These are phyloP conservation scores for Holtermanniella nyarrowii DNA, from an alignment of 768 basidiomycete species.

Conservation along the genomic window DNA sequence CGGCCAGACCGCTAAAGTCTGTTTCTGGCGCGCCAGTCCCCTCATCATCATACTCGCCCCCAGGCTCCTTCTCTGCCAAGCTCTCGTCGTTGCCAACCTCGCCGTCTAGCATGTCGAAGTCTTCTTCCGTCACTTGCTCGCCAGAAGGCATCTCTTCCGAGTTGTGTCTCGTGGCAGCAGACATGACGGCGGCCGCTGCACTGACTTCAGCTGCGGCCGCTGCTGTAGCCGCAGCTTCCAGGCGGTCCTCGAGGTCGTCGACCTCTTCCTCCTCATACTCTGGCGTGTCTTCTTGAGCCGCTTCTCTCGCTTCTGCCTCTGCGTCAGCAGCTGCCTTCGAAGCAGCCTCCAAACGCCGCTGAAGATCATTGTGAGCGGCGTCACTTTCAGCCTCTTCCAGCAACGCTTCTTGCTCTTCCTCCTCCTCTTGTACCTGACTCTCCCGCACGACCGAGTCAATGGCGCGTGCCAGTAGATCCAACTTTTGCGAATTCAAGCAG, in stretches of 20 bases:
- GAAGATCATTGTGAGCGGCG: background rate
- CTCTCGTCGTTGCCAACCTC: background rate
- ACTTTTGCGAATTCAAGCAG: slow-evolving; percentile 32
- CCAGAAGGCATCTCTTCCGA: too few relatives aligned
- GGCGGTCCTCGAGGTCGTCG: background rate
- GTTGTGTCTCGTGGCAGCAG: background rate
- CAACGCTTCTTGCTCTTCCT: slow-evolving; percentile 18
- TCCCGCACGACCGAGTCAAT: slow-evolving; percentile 33
- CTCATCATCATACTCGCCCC: background rate
- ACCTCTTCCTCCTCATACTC: background rate
- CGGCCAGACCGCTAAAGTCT: background rate
- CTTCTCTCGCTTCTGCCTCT: background rate
- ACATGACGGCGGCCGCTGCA: background rate
- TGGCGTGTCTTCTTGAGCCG: background rate
- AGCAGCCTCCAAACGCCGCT: background rate
- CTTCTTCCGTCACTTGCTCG: background rate
- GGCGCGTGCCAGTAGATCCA: slow-evolving; percentile 26
- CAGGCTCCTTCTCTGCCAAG: background rate
- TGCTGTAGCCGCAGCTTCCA: background rate
- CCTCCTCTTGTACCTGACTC: slow-evolving; percentile 22
- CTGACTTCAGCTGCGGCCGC: background rate
- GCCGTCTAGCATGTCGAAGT: background rate
- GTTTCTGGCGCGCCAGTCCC: background rate
- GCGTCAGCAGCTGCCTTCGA: too few relatives aligned
- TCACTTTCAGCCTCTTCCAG: too few relatives aligned